A percentile compares a stretch with the other conserved stretches of the same genome.
phyloP scores from a whole-genome alignment of 2,329 filamentous ascomycete species.

The Cladophialophora immunda region DNA sequence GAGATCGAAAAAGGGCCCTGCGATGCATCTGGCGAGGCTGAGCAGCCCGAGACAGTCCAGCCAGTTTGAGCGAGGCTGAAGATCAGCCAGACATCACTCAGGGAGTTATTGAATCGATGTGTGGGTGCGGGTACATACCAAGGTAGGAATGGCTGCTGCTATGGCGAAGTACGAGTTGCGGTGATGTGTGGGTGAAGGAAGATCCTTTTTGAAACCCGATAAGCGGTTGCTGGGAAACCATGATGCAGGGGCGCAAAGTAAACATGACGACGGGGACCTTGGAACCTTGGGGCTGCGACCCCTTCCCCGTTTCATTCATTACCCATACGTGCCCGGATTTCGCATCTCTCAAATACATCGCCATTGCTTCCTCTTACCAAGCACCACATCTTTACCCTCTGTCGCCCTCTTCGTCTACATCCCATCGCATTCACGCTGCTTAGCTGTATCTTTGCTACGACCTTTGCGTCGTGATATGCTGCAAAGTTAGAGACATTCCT shows the following conservation, averaged over 20 bases:
- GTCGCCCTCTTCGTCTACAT: slow-evolving; percentile 5
- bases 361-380: slow-evolving; percentile 3
- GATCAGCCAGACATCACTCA: background rate
- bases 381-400: slow-evolving; percentile 21
- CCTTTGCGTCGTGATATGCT: slow-evolving; percentile 30
- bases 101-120: background rate
- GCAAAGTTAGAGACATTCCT: slow-evolving; percentile 23
- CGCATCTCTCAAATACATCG: slow-evolving; percentile 10
- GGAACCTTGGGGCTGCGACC: slow-evolving; percentile 1
- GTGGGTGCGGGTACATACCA: background rate
- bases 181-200: slow-evolving; percentile 2
- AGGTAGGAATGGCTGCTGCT: background rate
- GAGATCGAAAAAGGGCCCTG: background rate
- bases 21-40: background rate
- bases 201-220: slow-evolving; percentile 1
- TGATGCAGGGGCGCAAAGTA: slow-evolving; percentile 9
- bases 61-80: background rate
- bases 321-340: slow-evolving; percentile 17
- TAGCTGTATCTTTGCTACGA: slow-evolving; percentile 17
- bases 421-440: slow-evolving; percentile 11
- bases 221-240: slow-evolving; percentile 1
- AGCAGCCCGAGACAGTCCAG: background rate
- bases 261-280: background rate
- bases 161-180: background rate
- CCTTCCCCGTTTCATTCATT: slow-evolving; percentile 8